Percentiles rank a stretch among this genome's conserved stretches.
These are phyloP conservation scores for Tetragonia tetragonoides DNA, from an alignment of 148 eudicot species.

Conservation along the genomic window DNA sequence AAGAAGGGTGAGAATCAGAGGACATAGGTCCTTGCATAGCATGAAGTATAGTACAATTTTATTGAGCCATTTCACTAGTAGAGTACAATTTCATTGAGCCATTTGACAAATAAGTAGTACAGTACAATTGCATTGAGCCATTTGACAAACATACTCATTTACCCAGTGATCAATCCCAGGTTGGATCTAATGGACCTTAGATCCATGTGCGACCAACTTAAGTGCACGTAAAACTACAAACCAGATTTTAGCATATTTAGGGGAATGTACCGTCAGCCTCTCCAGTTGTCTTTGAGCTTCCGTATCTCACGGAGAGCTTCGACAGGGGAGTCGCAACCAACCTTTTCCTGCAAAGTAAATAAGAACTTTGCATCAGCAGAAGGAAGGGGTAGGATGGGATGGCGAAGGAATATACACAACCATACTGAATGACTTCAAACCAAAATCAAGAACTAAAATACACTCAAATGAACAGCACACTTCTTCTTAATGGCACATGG, in stretches of 20 bases:
- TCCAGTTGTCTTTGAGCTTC: slow-evolving; percentile 85
- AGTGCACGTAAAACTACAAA: slow-evolving; percentile 6
- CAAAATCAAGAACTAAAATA: neutral
- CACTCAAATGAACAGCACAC: too few species aligned
- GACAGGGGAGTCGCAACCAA: slow-evolving; percentile 63
- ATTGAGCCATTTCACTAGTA: too few species aligned
- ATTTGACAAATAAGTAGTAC: too few species aligned
- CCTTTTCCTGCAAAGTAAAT: slow-evolving; percentile 43
- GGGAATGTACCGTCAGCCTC: slow-evolving; percentile 40
- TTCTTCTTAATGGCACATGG: too few species aligned
- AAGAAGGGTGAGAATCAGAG: neutral
- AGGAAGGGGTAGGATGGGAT: neutral
- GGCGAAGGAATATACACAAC: neutral
- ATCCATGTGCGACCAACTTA: neutral
- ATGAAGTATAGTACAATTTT: neutral
- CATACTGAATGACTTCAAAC: neutral
- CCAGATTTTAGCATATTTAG: neutral
- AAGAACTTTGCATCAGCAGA: slow-evolving; percentile 14
- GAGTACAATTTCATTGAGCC: too few species aligned
- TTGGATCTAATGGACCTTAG: slow-evolving; percentile 2
- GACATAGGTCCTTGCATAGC: neutral
- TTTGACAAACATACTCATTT: neutral
- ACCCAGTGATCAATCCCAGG: neutral
- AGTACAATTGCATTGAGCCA: neutral
- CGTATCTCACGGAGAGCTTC: slow-evolving; percentile 70